Evolutionary conservation across 2,329 filamentous ascomycete genomes (phyloP).

Genomic region (Dryadomyces quercivorus): DNA sequence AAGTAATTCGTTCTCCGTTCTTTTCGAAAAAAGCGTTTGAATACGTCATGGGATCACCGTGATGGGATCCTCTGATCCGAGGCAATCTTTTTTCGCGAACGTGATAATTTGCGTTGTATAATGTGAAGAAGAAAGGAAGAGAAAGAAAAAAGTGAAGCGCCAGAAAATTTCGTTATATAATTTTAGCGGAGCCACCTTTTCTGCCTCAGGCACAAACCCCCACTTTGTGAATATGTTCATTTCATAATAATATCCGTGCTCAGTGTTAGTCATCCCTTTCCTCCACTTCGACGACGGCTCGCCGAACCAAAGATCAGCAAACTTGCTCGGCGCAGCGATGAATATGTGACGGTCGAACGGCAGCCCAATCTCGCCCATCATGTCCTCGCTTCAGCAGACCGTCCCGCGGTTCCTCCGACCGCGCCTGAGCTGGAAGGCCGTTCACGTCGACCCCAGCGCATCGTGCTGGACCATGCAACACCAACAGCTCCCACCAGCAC

Average conservation of each 20-base stretch:
- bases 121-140: constrained; percentile 21
- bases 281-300: background rate
- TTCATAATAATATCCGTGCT: no score
- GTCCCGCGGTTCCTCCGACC: constrained; percentile 43
- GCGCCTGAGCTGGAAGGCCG: constrained; percentile 38
- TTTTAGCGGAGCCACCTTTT: constrained; percentile 3
- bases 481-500: background rate
- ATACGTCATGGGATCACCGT: constrained; percentile 27
- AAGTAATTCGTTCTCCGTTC: constrained; percentile 31
- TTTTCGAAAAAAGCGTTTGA: constrained; percentile 26
- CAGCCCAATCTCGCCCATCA: background rate
- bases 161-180: constrained; percentile 7
- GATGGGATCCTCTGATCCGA: constrained; percentile 25
- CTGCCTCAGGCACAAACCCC: constrained; percentile 6
- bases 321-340: background rate
- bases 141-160: constrained; percentile 7
- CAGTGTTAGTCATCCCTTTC: background rate
- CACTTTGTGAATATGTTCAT: background rate
- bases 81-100: constrained; percentile 28
- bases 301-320: background rate
- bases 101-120: constrained; percentile 36
- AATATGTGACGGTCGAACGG: background rate
- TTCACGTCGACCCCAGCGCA: constrained; percentile 4
- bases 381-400: background rate
- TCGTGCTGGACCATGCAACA: background rate